phyloP scores from a whole-genome alignment of 352 stramenopile species.

The Phytophthora tubulina region DNA sequence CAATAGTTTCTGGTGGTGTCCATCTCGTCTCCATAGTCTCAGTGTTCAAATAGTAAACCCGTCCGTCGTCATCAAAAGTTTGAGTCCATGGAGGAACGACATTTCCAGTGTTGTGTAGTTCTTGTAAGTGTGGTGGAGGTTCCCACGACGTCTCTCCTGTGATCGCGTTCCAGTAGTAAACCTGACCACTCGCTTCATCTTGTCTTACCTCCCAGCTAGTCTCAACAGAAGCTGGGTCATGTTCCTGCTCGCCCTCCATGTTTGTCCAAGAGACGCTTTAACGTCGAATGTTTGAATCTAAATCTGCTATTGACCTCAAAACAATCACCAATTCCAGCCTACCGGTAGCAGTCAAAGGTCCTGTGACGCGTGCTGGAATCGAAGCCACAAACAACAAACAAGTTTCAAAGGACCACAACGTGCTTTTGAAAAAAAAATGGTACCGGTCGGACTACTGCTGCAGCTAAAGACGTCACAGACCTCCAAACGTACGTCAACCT shows the following conservation, averaged over 20 bases:
- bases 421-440: slow-evolving; percentile 27
- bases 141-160: slow-evolving; percentile 73
- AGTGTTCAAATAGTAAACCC: slow-evolving; percentile 65
- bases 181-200: slow-evolving; percentile 52
- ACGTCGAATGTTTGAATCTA: slow-evolving; percentile 5
- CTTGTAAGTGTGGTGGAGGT: slow-evolving; percentile 19
- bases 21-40: slow-evolving; percentile 65
- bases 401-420: slow-evolving; percentile 29
- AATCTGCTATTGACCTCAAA: slow-evolving; percentile 17
- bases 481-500: not conserved
- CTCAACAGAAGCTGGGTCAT: not conserved
- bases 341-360: not conserved
- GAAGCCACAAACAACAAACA: slow-evolving; percentile 2
- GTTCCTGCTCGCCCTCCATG: slow-evolving; percentile 31
- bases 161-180: slow-evolving; percentile 60
- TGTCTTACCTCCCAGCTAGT: slow-evolving; percentile 57
- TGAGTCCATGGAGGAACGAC: slow-evolving; percentile 49
- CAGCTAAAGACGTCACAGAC: slow-evolving; percentile 8
- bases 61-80: slow-evolving; percentile 49
- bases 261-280: slow-evolving; percentile 20
- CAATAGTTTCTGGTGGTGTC: slow-evolving; percentile 38
- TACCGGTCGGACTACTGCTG: slow-evolving; percentile 25
- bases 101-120: not conserved
- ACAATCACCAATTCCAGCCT: not conserved
- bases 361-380: no score